Evolutionary conservation across 225 moss, liverwort and hornwort species (phyloP), one percentile per base, ranked within the genome.

Genomic region (Anthoceros angustus): DNA sequence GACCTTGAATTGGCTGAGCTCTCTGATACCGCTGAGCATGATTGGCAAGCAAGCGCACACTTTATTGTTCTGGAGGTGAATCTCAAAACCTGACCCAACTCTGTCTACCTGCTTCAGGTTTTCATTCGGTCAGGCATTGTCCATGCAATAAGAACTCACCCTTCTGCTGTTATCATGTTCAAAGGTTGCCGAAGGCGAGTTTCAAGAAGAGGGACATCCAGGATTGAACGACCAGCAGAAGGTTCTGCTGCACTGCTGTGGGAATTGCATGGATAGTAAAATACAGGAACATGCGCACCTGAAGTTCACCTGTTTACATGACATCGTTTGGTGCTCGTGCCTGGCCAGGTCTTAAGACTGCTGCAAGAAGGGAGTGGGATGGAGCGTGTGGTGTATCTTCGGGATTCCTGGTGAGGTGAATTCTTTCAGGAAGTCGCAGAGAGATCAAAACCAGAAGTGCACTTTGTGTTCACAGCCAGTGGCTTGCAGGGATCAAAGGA

Each of bases 31-130:
- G 55, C 38, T 50, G 12, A 40, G 7, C 20, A 62, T 43, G 62
- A 62, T 39, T 45, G 25, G 16, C 62, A 71, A 40, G 66, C 42
- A 2, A 69, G 66, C 46, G 71, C 75, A 50, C 78, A 78, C 43
- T 78, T 73, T 39, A 73, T 82, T 70, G 75, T 78, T 62, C 71
- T 82, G 7, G 78, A 82, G 78, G 81, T 82, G 32, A 32, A 32
- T 4, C 32, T 32, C 32, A 32, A 32, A 32, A 32, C 32, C 32
- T 1, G 32, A 4, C 32, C 32, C 32, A 64, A 39, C 50, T 7
- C 10, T 20, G 21, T 41, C n/a, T 12, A 5, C 23, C 20, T 24
- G 21, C 8, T 20, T 7, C 21, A 23, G 18, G 26, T 43, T 43
- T 23, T 26, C 14, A 1, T 64, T 64, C 45, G 5, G 45, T 2